Base-by-base conservation (phyloP, 176 grass and related monocot genomes). In the Musa itinerans region DNA sequence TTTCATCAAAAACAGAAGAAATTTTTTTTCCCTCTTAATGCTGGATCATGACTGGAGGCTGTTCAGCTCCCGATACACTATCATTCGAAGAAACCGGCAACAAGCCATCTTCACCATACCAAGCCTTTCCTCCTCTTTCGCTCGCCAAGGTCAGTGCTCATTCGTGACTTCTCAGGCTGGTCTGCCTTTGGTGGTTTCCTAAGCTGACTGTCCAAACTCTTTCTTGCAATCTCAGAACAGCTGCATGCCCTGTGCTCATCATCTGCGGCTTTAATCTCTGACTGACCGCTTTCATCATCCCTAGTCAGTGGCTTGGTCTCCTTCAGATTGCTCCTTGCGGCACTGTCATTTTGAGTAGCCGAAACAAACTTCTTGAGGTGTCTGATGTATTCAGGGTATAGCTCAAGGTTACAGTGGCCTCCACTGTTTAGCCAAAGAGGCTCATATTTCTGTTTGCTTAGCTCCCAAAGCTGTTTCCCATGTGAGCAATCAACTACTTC, bases 401-500 rank as follows among this genome's bases (percentile, higher is more conserved):
- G 53, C 77, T 99, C 91, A 21, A 99, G 91, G 75, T 99, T 95
- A 83, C 96, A 99, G 85, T 99, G 96, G 10, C 96, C 96, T 3
- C 96, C 96, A 58, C 96, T 91, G 58, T 58, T 86, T 76, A 99
- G 69, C 96, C 96, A 99, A 49, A 99, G 78, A 53, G 96, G 91
- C 29, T 84, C 84, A 80, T 95, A 94, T 77, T 99, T 99, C 69
- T 91, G 86, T 74, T 95, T 92, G 83, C 96, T 91, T 83, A 95
- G 96, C 63, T 95, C 96, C 81, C 92, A 93, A 23, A 99, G 84
- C 76, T 95, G 91, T 75, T 99, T 95, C 50, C 96, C 96, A 68
- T 99, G 96, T 48, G 89, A 94, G 55, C 85, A 99, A 81, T 99
- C 96, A 25, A 99, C 96, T 1, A 99, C 91, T 25, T 99, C 91